phyloP scores from a whole-genome alignment of 306 rosid genomes.

The Fagus sylvatica region DNA sequence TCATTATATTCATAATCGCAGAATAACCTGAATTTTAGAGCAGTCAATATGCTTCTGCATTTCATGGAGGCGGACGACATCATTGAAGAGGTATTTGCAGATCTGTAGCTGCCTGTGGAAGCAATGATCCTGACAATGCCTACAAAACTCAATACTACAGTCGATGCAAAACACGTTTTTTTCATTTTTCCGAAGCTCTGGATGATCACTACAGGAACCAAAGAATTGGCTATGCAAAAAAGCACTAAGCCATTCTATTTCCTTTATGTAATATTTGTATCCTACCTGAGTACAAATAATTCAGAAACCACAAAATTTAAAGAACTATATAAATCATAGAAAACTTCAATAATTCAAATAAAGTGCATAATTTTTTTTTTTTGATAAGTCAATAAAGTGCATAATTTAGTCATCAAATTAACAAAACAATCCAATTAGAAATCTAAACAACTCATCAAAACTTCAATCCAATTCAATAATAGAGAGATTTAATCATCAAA shows the following conservation, averaged over 20 bases:
- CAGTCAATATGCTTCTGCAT: constrained; percentile 77
- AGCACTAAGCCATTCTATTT: constrained; percentile 63
- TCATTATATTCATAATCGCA: neutral
- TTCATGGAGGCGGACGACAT: constrained; percentile 78
- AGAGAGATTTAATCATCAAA: neutral
- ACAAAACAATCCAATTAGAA: neutral
- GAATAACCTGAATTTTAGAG: constrained; percentile 78
- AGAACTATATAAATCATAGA: constrained; percentile 20
- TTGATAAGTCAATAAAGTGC: neutral
- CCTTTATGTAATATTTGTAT: constrained; percentile 37
- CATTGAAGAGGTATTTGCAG: constrained; percentile 78
- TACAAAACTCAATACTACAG: constrained; percentile 65
- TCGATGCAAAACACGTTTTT: constrained; percentile 81
- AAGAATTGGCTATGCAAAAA: constrained; percentile 60
- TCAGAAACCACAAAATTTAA: neutral
- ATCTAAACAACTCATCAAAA: constrained; percentile 16
- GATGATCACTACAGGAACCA: constrained; percentile 73
- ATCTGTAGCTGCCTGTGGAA: constrained; percentile 77
- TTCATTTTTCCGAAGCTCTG: constrained; percentile 61
- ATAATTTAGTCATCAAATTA: neutral
- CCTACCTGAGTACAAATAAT: constrained; percentile 49
- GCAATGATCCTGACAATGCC: constrained; percentile 67
- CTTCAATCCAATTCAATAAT: neutral
- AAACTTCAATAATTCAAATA: constrained; percentile 24
- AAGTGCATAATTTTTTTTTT: neutral